These are phyloP conservation scores for Calonectria pteridis DNA, from an alignment of 2,329 filamentous ascomycete genomes.

Conservation along the genomic window DNA sequence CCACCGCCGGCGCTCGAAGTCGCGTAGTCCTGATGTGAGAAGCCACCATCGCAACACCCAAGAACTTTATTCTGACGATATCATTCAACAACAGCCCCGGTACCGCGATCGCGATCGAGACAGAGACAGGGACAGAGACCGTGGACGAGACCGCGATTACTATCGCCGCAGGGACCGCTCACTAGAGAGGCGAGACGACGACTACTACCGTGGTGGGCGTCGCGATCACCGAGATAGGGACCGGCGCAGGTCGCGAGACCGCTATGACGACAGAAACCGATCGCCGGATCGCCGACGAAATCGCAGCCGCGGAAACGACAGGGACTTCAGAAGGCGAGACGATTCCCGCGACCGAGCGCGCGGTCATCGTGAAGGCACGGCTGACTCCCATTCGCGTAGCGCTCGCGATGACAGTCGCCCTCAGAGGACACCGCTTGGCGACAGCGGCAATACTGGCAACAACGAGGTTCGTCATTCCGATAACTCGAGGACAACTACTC, in stretches of 20 bases:
- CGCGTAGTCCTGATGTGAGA: conserved; percentile 74
- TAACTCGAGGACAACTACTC: background rate
- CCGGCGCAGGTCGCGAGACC: conserved; percentile 73
- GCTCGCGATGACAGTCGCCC: conserved; percentile 73
- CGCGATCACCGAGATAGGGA: conserved; percentile 69
- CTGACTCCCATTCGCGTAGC: conserved; percentile 76
- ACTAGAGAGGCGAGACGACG: conserved; percentile 74
- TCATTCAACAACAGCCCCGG: conserved; percentile 62
- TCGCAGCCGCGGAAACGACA: conserved; percentile 71
- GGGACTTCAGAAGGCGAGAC: conserved; percentile 80
- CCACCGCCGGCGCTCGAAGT: conserved; percentile 68
- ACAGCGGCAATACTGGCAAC: conserved; percentile 61
- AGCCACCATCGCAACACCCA: conserved; percentile 34
- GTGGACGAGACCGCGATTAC: conserved; percentile 64
- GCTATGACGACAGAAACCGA: conserved; percentile 69
- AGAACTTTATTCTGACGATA: conserved; percentile 55
- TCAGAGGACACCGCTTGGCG: conserved; percentile 64
- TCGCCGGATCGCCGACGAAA: conserved; percentile 71
- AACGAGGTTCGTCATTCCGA: conserved; percentile 66
- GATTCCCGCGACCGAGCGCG: conserved; percentile 76
- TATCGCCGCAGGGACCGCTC: conserved; percentile 79
- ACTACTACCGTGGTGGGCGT: conserved; percentile 70
- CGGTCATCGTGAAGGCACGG: conserved; percentile 76
- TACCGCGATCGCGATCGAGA: conserved; percentile 66
- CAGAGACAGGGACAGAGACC: conserved; percentile 65